Evolutionary conservation across 148 eudicot species (phyloP).

Genomic region (Chenopodium berlandieri): DNA sequence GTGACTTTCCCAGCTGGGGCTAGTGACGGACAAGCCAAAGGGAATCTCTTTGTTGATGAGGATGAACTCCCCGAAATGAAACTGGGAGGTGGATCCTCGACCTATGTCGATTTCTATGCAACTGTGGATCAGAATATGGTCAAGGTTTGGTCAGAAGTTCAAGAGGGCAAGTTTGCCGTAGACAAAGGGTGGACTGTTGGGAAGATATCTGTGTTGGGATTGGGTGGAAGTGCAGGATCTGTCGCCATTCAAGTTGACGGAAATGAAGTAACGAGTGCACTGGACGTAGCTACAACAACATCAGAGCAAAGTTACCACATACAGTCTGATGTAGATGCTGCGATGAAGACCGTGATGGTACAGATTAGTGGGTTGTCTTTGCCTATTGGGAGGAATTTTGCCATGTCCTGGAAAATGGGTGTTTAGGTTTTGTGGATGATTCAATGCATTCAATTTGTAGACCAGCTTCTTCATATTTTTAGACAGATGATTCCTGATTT

Average conservation of each 20-base stretch:
- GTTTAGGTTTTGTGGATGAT: slow-evolving; percentile 25
- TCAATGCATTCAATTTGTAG: neutral
- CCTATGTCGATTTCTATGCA: slow-evolving; percentile 68
- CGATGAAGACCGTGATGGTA: slow-evolving; percentile 63
- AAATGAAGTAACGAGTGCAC: slow-evolving; percentile 22
- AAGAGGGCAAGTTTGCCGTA: slow-evolving; percentile 72
- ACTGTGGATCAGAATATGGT: slow-evolving; percentile 46
- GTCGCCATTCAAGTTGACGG: slow-evolving; percentile 56
- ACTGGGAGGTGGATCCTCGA: slow-evolving; percentile 64
- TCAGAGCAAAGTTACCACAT: slow-evolving; percentile 36
- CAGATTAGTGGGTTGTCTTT: slow-evolving; percentile 69
- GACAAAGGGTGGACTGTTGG: slow-evolving; percentile 76
- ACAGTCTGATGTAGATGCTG: slow-evolving; percentile 33
- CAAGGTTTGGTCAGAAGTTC: slow-evolving; percentile 83
- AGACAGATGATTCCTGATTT: neutral
- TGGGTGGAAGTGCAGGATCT: slow-evolving; percentile 39
- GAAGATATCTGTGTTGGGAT: slow-evolving; percentile 66
- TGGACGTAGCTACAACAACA: slow-evolving; percentile 34
- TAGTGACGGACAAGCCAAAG: slow-evolving; percentile 53
- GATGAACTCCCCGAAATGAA: slow-evolving; percentile 95
- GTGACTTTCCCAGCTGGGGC: slow-evolving; percentile 76
- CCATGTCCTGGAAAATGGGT: slow-evolving; percentile 82
- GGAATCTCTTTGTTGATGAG: slow-evolving; percentile 76
- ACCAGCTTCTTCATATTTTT: neutral
- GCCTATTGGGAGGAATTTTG: slow-evolving; percentile 76